phyloP scores from a whole-genome alignment of 805 yeast species.

The Candida awuae region DNA sequence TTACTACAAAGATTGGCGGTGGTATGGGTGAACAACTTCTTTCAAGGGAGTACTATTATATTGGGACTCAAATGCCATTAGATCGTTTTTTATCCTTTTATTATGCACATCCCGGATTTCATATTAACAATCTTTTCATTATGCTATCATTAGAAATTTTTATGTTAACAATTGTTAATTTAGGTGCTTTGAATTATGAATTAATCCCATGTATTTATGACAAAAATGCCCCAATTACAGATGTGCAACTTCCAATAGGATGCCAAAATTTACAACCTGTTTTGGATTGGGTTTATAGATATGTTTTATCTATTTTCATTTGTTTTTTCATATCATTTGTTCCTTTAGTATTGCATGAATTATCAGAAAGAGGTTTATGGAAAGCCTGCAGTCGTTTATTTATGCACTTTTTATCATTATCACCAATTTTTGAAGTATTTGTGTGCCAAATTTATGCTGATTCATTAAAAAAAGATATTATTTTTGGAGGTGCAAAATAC shows the following conservation, averaged over 20 bases:
- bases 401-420: constrained; percentile 71
- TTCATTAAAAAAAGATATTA: constrained; percentile 63
- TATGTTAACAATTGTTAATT: constrained; percentile 67
- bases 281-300: constrained; percentile 82
- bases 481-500: constrained; percentile 88
- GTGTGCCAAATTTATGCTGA: constrained; percentile 89
- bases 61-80: constrained; percentile 83
- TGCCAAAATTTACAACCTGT: constrained; percentile 83
- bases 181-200: constrained; percentile 74
- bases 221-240: constrained; percentile 62
- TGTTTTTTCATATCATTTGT: constrained; percentile 89
- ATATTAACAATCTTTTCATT: constrained; percentile 81
- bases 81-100: constrained; percentile 88
- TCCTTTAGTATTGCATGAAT: constrained; percentile 80
- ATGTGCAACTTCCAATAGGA: constrained; percentile 66
- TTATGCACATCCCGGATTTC: constrained; percentile 97
- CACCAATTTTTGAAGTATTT: constrained; percentile 91
- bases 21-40: constrained; percentile 98
- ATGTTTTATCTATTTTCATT: constrained; percentile 82
- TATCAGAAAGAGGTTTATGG: constrained; percentile 77
- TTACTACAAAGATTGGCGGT: constrained; percentile 93
- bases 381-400: constrained; percentile 62
- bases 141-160: constrained; percentile 81
- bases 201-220: constrained; percentile 61
- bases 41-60: constrained; percentile 83